Evolutionary conservation across 305 asterid genomes (phyloP), one percentile per base, ranked within the genome.

Genomic region (Galium porrigens): DNA sequence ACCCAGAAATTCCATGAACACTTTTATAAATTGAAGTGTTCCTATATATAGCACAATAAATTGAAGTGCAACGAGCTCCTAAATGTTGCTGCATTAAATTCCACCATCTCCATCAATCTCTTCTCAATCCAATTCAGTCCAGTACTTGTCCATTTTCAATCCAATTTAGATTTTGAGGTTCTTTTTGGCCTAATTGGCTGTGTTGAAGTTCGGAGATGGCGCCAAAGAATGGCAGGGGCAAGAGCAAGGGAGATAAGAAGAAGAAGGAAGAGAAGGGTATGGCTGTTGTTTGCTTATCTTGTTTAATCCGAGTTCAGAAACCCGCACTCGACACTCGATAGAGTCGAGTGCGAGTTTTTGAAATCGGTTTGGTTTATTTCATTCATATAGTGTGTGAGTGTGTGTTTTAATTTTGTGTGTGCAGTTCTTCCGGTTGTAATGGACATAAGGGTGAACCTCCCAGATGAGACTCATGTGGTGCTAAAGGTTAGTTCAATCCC

Each of bases 211-310:
- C n/a, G 11, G 58, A 64, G 78, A 89, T 89, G 98, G 98, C 98
- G 71, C 98, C 96, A 1, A 92, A 92, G 90, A 83, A 78, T 68
- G 89, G 85, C 5, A 92, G 98, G 42, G 95, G 98, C 49, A 92
- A 83, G 89, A 75, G 82, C 0, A 89, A 86, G 76, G 94, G 95
- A 37, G 98, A 89, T 78, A 89, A 82, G 96, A 92, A 87, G 89
- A 92, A 85, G 94, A 89, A 86, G 64, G 96, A 92, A 74, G 98
- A 89, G 73, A 92, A 89, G 77, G 94, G 96, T 89, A 75, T 14
- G 58, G 0, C 18, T 51, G n/a, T 22, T 53, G 52, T 0, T 46
- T 15, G 0, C 7, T 46, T 4, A 14, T 5, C 5, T 1, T n/a
- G 4, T 4, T 46, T 1, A 46, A 3, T 46, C 18, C 52, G 52